Evolutionary conservation across 768 basidiomycete species (phyloP), one percentile per base, ranked within the genome.

Genomic region (Phylloporus rhodoxanthus): DNA sequence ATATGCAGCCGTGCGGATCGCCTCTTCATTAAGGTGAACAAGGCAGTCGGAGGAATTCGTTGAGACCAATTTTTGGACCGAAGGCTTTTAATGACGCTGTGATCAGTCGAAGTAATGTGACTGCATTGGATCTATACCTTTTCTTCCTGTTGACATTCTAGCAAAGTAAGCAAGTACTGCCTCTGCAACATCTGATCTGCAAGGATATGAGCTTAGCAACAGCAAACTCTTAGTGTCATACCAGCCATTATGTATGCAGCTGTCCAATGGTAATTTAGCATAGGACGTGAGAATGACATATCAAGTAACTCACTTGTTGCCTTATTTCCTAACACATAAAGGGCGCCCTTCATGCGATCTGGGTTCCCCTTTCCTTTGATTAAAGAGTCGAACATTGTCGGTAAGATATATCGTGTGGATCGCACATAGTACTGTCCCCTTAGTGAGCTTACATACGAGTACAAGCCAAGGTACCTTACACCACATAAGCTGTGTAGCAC

Each of bases 341-440:
- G 72, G 15, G 91, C 91, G 8, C 95, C 95, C 70, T 98, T 98
- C 83, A 96, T 94, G 21, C 86, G 77, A 67, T 98, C 93, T 9
- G 91, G 87, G 61, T 94, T 83, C 6, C 87, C 91, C 60, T 81
- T 85, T 4, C 88, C 91, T 59, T 81, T 85, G 48, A 68, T 68
- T 43, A 90, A 68, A 5, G 84, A 80, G 51, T 75, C 72, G 58
- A 84, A 81, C 40, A 87, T 66, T 19, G 70, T 66, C 5, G 85
- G 82, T 25, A 87, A 71, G 38, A 78, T 73, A 53, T 79, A 78
- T 59, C 81, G 75, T 25, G 84, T 87, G 6, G 87, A 86, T 49
- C 85, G 79, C 33, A 87, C 72, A 50, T 79, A 89, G 61, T 82
- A 81, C 84, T 87, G 57, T 15, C 47, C 43, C 14, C 23, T 38